Percentiles rank a stretch among this genome's conserved stretches.
These are phyloP conservation scores for Saccharomyces eubayanus DNA, from an alignment of 805 yeast species.

Conservation along the genomic window DNA sequence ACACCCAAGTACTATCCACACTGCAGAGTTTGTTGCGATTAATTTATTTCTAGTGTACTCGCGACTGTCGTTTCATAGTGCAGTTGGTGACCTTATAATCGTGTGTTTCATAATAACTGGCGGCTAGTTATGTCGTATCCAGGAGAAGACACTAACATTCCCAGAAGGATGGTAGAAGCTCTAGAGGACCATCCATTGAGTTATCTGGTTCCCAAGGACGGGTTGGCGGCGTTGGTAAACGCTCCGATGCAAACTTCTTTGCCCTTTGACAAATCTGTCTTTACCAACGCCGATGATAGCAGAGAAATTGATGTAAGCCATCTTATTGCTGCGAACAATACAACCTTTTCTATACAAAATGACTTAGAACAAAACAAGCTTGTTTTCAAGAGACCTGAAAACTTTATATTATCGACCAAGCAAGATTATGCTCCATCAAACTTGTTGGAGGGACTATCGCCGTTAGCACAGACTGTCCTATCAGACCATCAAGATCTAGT, in stretches of 20 bases:
- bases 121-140: slow-evolving; percentile 22
- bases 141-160: slow-evolving; percentile 22
- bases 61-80: not conserved
- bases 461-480: slow-evolving; percentile 15
- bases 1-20: not conserved
- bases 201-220: slow-evolving; percentile 25
- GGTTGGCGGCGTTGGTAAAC: slow-evolving; percentile 11
- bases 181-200: slow-evolving; percentile 21
- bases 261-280: slow-evolving; percentile 4
- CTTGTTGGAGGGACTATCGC: slow-evolving; percentile 18
- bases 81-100: not conserved
- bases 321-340: not conserved
- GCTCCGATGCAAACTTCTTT: slow-evolving; percentile 7
- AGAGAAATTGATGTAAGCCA: not conserved
- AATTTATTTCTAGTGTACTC: not conserved
- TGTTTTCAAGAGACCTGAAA: slow-evolving; percentile 15
- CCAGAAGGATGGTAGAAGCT: slow-evolving; percentile 23
- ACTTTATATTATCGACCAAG: not conserved
- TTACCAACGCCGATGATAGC: slow-evolving; percentile 1
- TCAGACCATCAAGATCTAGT: slow-evolving; percentile 3
- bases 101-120: not conserved
- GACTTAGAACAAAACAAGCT: slow-evolving; percentile 2
- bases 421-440: not conserved
- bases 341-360: not conserved
- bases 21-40: not conserved